Evolutionary conservation across 768 basidiomycete species (phyloP).

Genomic region (Trametes cingulata): DNA sequence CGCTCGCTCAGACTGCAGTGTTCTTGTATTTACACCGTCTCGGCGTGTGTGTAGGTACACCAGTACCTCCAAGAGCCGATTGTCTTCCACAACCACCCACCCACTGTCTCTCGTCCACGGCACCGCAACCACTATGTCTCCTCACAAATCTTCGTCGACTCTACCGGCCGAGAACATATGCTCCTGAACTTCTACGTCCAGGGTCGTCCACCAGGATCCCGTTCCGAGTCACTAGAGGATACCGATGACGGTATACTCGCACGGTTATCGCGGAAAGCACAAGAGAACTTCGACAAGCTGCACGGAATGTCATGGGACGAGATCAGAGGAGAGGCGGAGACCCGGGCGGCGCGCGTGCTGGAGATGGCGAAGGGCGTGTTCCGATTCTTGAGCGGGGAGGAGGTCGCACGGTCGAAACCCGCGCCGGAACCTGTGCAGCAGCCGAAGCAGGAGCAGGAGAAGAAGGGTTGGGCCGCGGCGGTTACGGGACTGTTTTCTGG

Average conservation of each 20-base stretch:
- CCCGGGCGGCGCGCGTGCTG: slow-evolving; percentile 40
- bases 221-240: slow-evolving; percentile 7
- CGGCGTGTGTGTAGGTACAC: slow-evolving; percentile 48
- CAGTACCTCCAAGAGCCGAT: slow-evolving; percentile 69
- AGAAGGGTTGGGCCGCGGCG: slow-evolving; percentile 46
- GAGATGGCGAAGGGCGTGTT: slow-evolving; percentile 59
- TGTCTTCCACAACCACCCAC: slow-evolving; percentile 80
- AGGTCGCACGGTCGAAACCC: slow-evolving; percentile 39
- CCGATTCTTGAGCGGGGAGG: slow-evolving; percentile 72
- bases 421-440: slow-evolving; percentile 32
- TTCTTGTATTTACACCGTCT: background rate
- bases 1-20: background rate
- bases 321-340: slow-evolving; percentile 47
- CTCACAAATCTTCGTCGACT: slow-evolving; percentile 74
- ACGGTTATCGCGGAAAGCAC: slow-evolving; percentile 43
- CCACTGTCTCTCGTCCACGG: slow-evolving; percentile 70
- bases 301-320: slow-evolving; percentile 61
- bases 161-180: slow-evolving; percentile 79
- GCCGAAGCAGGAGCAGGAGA: slow-evolving; percentile 36
- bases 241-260: slow-evolving; percentile 47
- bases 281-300: slow-evolving; percentile 41
- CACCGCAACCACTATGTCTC: slow-evolving; percentile 83
- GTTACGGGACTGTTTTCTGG: slow-evolving; percentile 72
- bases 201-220: slow-evolving; percentile 49
- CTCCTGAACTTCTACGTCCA: slow-evolving; percentile 82